phyloP scores from a whole-genome alignment of 495 filamentous ascomycete species.

The Terfezia claveryi region DNA sequence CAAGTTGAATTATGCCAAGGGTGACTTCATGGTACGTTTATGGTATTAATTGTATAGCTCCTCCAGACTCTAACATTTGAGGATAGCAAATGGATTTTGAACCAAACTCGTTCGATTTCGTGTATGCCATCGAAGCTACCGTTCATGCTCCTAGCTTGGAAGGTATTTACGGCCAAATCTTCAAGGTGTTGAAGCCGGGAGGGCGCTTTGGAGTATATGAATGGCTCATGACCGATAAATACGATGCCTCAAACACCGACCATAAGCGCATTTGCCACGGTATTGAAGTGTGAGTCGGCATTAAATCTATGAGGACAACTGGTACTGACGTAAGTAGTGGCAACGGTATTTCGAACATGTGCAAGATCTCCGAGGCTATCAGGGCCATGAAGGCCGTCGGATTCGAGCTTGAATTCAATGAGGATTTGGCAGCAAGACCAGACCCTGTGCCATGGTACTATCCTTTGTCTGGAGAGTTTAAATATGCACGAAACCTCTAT shows the following conservation, averaged over 20 bases:
- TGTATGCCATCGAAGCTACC: conserved; percentile 96
- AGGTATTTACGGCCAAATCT: conserved; percentile 85
- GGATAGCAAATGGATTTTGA: conserved; percentile 92
- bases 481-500: conserved; percentile 54
- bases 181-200: conserved; percentile 87
- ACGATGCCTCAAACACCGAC: conserved; percentile 69
- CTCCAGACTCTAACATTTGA: background rate
- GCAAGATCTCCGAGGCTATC: conserved; percentile 63
- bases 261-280: conserved; percentile 83
- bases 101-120: conserved; percentile 75
- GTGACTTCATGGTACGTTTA: conserved; percentile 72
- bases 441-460: conserved; percentile 87
- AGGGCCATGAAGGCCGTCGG: conserved; percentile 72
- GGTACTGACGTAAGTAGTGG: conserved; percentile 23
- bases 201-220: conserved; percentile 96
- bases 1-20: conserved; percentile 78
- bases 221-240: conserved; percentile 95
- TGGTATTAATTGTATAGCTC: background rate
- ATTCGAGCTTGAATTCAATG: conserved; percentile 64
- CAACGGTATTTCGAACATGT: conserved; percentile 98
- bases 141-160: conserved; percentile 88
- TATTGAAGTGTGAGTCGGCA: conserved; percentile 45
- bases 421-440: conserved; percentile 67
- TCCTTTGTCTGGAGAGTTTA: conserved; percentile 58
- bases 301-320: background rate